A percentile compares a stretch with the other conserved stretches of the same genome.
Evolutionary conservation across 345 rosid genomes (phyloP).

Genomic region (Boechera divaricarpa): DNA sequence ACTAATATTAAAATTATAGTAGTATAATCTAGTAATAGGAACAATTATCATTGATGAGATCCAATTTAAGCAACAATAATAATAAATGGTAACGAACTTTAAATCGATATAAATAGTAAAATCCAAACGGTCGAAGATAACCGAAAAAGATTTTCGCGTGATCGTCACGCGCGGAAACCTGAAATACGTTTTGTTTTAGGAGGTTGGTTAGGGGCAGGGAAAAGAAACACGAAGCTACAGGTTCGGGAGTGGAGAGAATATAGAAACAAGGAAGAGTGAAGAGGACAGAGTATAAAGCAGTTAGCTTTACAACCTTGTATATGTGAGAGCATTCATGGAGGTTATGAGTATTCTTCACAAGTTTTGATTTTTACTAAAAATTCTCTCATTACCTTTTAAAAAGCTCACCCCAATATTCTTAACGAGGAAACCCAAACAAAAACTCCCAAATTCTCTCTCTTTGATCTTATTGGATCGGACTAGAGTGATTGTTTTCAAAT

Average conservation of each 20-base stretch:
- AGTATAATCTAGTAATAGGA: neutral
- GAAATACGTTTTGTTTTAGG: neutral
- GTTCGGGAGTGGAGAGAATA: conserved; percentile 36
- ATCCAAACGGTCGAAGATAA: conserved; percentile 29
- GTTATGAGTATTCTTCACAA: conserved; percentile 43
- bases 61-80: conserved; percentile 29
- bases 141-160: conserved; percentile 41
- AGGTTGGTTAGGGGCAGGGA: conserved; percentile 10
- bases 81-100: conserved; percentile 9
- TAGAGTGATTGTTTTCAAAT: conserved; percentile 5
- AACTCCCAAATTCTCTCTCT: neutral
- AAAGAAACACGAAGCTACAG: conserved; percentile 40
- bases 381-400: conserved; percentile 30
- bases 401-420: neutral
- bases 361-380: neutral
- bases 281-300: conserved; percentile 54
- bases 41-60: conserved; percentile 23
- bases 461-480: conserved; percentile 30
- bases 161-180: conserved; percentile 37
- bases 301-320: conserved; percentile 52
- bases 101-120: conserved; percentile 26
- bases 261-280: conserved; percentile 25
- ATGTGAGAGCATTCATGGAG: conserved; percentile 46
- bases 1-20: neutral
- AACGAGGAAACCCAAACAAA: neutral